Evolutionary conservation across 371 early-diverging fungal genomes (phyloP), one percentile per base, ranked within the genome.

Genomic region (Rhizomucor pusillus): DNA sequence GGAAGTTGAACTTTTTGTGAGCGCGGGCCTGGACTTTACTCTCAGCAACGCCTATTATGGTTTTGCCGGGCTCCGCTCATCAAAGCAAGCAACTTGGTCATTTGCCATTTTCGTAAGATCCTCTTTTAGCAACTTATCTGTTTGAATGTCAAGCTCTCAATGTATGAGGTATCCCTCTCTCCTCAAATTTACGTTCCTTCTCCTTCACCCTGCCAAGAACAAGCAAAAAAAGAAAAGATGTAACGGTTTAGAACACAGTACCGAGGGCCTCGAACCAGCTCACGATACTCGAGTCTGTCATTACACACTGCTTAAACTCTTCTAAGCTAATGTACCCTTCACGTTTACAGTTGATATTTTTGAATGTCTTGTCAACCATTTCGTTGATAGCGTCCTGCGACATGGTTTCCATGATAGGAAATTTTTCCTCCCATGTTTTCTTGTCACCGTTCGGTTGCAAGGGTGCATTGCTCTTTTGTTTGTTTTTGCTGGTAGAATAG

Each of bases 321-420:
- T 88, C 86, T 53, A 83, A 79, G 5, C 82, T 85, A 50, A 94
- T 83, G 47, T 66, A 85, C 14, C 88, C 87, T 39, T 77, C 72
- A 36, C 80, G 69, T 51, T 69, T 74, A 0, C 84, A 84, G 36
- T 81, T 79, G 34, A 92, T 88, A 18, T 78, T 81, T 36, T 68
- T 62, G 52, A 91, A 89, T 5, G 91, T 88, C 65, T 88, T 88
- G 52, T 91, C 91, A n/a, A 95, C 92, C 90, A 97, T 91, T 57
- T 94, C 93, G 53, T 90, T 87, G 44, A 94, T 90, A 0, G 95
- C 94, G 57, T 92, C 93, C 63, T 92, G 94, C 11, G 88, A 82
- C 87, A 94, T 89, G 23, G 90, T 87, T 62, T 95, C 94, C 86
- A 94, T 88, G 44, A 92, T 85, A 0, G 95, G 90, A 70, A 86